Base-by-base conservation (phyloP, 129 eudicot species). In the Oenanthe sinensis region DNA sequence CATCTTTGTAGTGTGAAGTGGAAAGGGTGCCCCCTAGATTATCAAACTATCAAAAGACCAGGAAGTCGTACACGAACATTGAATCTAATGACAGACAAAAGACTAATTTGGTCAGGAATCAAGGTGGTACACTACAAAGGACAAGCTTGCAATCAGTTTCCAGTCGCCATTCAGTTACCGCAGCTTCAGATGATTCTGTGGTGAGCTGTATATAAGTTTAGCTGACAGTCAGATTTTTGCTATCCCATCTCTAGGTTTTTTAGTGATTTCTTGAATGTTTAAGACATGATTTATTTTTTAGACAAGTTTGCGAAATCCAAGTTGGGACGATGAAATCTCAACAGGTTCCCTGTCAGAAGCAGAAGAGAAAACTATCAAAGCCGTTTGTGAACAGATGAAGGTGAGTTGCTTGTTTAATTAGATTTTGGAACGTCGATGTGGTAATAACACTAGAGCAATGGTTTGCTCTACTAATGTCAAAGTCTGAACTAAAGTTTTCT, bases 341-440 rank as follows among this genome's bases (percentile, higher is more conserved):
- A 81, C 85, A 9, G 69, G 88, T 74, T 89, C 91, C 74, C 63
- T 91, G 50, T 94, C 98, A 16, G 98, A 89, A 85, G 96, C 89
- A n/a, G 97, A 94, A 85, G 98, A 91, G 85, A 94, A 85, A 85
- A 89, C 89, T 47, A 87, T 89, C 50, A 87, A 77, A 85, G 90
- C 95, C 33, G 91, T 87, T 60, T 85, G 71, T 83, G 92, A 90
- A 75, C 92, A 91, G 75, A 83, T 82, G 89, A 89, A 85, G 89
- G 98, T 89, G 55, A 75, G 86, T n/a, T 24, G 50, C 47, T 24
- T 13, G 22, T 42, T 62, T 10, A 39, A 11, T 4, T 30, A 74
- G 63, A 80, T 47, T 37, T 15, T 55, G 43, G 3, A 20, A 20
- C 19, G 24, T 40, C 30, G 1, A 9, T 54, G 55, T 71, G 26